Percentiles rank a stretch among this genome's conserved stretches.
Conservation (phyloP, 345 rosid genomes). For the Gossypium longicalyx region DNA sequence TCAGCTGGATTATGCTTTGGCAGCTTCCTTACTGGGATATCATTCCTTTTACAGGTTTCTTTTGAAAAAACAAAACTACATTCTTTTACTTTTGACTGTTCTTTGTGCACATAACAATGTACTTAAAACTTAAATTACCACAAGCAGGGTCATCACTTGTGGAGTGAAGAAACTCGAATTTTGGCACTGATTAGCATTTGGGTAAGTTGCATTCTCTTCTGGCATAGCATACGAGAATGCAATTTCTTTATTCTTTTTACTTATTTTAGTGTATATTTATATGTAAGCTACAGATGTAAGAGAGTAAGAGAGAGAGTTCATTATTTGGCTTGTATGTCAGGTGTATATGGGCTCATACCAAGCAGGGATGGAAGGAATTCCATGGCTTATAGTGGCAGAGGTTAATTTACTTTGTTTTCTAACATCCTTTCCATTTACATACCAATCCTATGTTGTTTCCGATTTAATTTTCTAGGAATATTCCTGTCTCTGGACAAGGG, state of each 20-base stretch:
- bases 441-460: no score
- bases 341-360: conserved; percentile 10
- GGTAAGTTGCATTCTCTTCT: not conserved
- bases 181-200: conserved; percentile 4
- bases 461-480: no score
- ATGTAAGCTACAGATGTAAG: no score
- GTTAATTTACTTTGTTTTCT: not conserved
- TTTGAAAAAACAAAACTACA: not conserved
- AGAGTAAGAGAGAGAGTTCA: not conserved
- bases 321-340: not conserved
- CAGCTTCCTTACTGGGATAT: conserved; percentile 4
- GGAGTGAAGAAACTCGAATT: not conserved
- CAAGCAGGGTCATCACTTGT: not conserved
- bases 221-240: not conserved
- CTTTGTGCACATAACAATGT: not conserved
- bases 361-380: conserved; percentile 3
- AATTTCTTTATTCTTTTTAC: not conserved
- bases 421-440: not conserved
- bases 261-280: not conserved
- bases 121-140: not conserved
- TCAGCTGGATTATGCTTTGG: not conserved
- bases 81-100: not conserved
- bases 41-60: not conserved
- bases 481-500: no score
- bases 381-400: conserved; percentile 7